Percentiles rank a stretch among this genome's conserved stretches.
These are phyloP conservation scores for Fraxinus excelsior DNA, from an alignment of 257 asterid species.

Conservation along the genomic window DNA sequence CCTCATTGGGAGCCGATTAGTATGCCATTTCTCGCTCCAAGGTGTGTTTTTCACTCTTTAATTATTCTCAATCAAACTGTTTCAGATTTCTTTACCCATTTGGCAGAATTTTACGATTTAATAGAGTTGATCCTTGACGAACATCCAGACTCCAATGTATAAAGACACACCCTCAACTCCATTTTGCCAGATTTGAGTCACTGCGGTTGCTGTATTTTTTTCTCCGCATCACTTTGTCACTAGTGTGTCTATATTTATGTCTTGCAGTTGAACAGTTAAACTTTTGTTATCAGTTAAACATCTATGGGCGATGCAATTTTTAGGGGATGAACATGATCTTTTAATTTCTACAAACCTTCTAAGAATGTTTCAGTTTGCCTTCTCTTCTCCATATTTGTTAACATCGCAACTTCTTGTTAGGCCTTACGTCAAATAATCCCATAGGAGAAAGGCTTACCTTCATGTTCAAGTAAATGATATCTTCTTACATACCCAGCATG, in stretches of 20 bases:
- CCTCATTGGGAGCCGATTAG: conserved; percentile 44
- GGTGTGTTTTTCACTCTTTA: background rate
- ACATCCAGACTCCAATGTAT: background rate
- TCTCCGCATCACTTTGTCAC: background rate
- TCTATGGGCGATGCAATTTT: background rate
- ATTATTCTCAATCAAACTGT: background rate
- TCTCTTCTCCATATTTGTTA: no score
- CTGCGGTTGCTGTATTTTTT: background rate
- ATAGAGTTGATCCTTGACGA: no score
- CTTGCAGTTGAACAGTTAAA: background rate
- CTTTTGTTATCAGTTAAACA: background rate
- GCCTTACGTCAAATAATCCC: no score
- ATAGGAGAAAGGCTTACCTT: no score
- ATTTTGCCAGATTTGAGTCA: background rate
- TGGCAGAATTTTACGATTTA: background rate
- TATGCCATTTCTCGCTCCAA: background rate
- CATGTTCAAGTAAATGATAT: no score
- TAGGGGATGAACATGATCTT: background rate
- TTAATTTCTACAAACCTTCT: no score
- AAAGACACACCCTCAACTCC: background rate
- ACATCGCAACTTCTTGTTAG: no score
- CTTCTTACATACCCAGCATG: no score
- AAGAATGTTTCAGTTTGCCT: no score
- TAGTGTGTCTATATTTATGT: no score
- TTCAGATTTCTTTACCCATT: background rate